Evolutionary conservation across 2,329 filamentous ascomycete genomes (phyloP), one percentile per base, ranked within the genome.

Genomic region (Biscogniauxia sp.): DNA sequence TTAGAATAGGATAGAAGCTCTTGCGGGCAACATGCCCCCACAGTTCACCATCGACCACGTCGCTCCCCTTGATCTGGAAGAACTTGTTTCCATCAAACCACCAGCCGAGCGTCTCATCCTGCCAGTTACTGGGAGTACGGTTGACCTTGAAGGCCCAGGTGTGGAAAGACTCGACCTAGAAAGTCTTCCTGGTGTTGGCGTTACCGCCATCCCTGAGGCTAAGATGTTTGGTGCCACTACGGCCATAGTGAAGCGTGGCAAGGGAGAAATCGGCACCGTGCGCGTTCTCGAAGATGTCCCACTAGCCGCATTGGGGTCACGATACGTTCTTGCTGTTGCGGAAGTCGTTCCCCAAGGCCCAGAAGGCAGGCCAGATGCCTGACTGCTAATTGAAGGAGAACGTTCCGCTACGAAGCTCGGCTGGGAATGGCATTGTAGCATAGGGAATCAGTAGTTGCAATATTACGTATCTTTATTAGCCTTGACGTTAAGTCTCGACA

Each of bases 351-450:
- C 63, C 65, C 13, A 67, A 63, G 1, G 63, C 64, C 65, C 65
- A 67, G 58, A 67, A 67, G 6, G 65, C 65, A n/a, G 65, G 65
- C 65, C 65, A 67, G 54, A 67, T 64, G 13, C 65, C 65, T n/a
- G 59, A 51, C 54, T 67, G 65, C 56, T 64, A 59, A 52, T 57
- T 52, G 2, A 49, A 55, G 4, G 65, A 59, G 53, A 52, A 57
- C 2, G 59, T 65, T 32, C 65, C 65, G 9, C 52, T 56, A 45
- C 61, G 56, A 25, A 67, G 58, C 59, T 65, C 58, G 45, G 64
- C 64, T 51, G 64, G 64, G 20, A 67, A 54, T 23, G 60, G 53
- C 53, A 67, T 5, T 23, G 5, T 23, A 23, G 5, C 23, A 23
- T 23, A 23, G 23, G 23, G 23, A 23, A 5, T 23, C 23, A 23